Evolutionary conservation across 306 rosid genomes (phyloP).

Genomic region (Spatholobus suberectus): DNA sequence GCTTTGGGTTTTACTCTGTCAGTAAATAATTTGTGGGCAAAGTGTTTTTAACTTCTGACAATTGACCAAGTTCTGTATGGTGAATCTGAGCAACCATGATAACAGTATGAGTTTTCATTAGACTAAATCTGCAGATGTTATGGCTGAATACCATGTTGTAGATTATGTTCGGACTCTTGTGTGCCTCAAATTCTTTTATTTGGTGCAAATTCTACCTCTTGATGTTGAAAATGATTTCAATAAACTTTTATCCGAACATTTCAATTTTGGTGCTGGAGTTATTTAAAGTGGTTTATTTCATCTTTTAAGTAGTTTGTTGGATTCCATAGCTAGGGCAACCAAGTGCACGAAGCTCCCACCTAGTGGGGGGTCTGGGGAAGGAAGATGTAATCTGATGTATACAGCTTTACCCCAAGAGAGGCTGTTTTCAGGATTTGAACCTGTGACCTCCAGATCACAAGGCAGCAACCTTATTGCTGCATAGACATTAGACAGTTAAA

Average conservation of each 20-base stretch:
- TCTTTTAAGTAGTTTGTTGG: background rate
- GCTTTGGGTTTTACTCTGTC: constrained; percentile 7
- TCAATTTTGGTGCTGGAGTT: background rate
- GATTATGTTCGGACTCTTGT: background rate
- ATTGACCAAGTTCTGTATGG: constrained; percentile 8
- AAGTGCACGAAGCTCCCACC: background rate
- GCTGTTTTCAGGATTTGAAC: background rate
- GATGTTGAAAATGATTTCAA: background rate
- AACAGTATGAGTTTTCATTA: constrained; percentile 19
- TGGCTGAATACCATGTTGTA: background rate
- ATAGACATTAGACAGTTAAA: background rate
- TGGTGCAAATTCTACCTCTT: background rate
- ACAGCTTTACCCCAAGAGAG: background rate
- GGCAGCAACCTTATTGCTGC: background rate
- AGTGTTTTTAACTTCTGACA: background rate
- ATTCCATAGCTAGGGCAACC: background rate
- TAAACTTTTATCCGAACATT: background rate
- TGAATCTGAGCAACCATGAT: constrained; percentile 15
- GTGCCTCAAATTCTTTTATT: background rate
- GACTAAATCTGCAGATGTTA: background rate
- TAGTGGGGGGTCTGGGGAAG: background rate
- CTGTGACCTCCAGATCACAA: background rate
- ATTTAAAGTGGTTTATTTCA: background rate
- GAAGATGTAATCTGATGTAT: background rate
- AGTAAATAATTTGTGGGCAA: constrained; percentile 21